phyloP scores from a whole-genome alignment of 2,329 filamentous ascomycete genomes.

The Diaporthe nobilis region DNA sequence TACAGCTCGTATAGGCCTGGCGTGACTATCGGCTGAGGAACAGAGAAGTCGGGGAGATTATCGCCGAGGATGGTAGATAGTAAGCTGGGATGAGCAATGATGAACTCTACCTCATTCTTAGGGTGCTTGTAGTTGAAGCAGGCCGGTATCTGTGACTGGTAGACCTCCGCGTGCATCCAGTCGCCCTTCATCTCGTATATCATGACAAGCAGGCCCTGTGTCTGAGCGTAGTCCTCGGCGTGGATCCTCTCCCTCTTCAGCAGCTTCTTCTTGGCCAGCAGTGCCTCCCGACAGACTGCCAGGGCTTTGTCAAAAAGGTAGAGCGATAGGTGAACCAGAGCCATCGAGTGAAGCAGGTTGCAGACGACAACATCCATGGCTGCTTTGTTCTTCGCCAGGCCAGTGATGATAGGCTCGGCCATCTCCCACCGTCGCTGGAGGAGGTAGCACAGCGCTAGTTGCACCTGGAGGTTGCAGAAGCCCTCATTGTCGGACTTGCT shows the following conservation, averaged over 20 bases:
- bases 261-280: conserved; percentile 45
- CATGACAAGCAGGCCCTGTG: conserved; percentile 45
- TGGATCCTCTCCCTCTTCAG: conserved; percentile 38
- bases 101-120: conserved; percentile 10
- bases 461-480: conserved; percentile 43
- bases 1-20: background rate
- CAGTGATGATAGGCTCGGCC: conserved; percentile 43
- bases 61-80: conserved; percentile 18
- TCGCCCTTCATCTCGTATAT: conserved; percentile 47
- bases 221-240: conserved; percentile 43
- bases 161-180: conserved; percentile 45
- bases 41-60: background rate
- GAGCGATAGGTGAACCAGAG: conserved; percentile 44
- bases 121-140: conserved; percentile 31
- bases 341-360: conserved; percentile 46
- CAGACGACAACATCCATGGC: conserved; percentile 43
- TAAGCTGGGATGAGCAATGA: conserved; percentile 13
- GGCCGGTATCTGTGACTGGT: conserved; percentile 42
- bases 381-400: conserved; percentile 39
- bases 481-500: conserved; percentile 7
- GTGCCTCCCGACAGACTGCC: conserved; percentile 44
- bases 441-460: conserved; percentile 46
- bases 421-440: conserved; percentile 44
- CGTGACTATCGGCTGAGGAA: background rate
- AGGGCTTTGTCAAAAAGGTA: conserved; percentile 47